A percentile compares a stretch with the other conserved stretches of the same genome.
phyloP scores from a whole-genome alignment of 179 eudicot species.

The Actinidia polygama region DNA sequence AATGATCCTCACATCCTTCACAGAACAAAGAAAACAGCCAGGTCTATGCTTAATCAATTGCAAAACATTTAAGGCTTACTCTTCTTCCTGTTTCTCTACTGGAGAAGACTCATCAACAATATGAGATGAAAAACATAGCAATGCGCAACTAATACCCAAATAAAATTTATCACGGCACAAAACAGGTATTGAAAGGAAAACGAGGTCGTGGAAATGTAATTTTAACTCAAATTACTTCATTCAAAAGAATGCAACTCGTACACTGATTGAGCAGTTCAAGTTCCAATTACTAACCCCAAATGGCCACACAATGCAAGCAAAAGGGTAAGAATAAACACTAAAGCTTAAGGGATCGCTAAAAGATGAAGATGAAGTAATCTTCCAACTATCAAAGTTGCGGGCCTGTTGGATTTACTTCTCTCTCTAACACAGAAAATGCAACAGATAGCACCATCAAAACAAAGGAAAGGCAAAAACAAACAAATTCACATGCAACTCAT shows the following conservation, averaged over 20 bases:
- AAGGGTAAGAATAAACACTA: background rate
- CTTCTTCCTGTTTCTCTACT: background rate
- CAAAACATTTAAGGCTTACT: background rate
- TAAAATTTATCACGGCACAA: background rate
- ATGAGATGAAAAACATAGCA: background rate
- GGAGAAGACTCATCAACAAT: background rate
- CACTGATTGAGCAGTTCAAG: background rate
- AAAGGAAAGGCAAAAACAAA: background rate
- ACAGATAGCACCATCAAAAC: background rate
- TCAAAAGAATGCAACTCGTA: background rate
- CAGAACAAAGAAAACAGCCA: background rate
- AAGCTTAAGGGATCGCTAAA: background rate
- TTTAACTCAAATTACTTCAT: background rate
- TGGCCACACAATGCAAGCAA: background rate
- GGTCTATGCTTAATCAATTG: background rate
- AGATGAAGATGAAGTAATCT: background rate
- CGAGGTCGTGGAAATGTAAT: background rate
- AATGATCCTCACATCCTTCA: background rate
- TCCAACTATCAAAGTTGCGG: background rate
- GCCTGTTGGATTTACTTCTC: background rate
- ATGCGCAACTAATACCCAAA: background rate
- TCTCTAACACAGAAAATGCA: background rate
- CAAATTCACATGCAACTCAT: background rate
- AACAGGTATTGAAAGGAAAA: slow-evolving; percentile 2
- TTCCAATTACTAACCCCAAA: background rate